Conservation (phyloP, 768 basidiomycete species). For the Hydnum rufescens region DNA sequence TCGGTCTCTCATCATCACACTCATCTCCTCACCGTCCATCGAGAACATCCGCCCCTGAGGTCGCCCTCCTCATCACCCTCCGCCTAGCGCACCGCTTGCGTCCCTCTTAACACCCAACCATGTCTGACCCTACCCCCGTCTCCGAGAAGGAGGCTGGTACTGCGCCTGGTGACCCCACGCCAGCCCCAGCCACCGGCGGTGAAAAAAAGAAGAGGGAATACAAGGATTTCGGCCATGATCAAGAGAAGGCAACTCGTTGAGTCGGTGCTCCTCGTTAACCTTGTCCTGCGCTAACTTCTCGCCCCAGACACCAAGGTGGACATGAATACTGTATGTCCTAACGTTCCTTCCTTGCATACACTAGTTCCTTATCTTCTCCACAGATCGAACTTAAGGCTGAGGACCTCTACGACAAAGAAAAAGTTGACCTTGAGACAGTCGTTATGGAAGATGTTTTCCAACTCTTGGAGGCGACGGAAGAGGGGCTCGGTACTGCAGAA, state of each 20-base stretch:
- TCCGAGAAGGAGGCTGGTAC: neutral
- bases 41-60: too few relatives aligned
- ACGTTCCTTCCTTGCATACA: neutral
- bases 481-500: constrained; percentile 58
- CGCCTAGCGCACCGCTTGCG: neutral
- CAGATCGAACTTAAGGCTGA: constrained; percentile 80
- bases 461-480: constrained; percentile 75
- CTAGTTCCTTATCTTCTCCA: neutral
- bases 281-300: neutral
- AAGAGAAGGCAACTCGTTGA: constrained; percentile 42
- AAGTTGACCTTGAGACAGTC: constrained; percentile 95
- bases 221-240: constrained; percentile 66
- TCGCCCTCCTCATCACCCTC: neutral
- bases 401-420: constrained; percentile 94
- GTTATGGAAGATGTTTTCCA: constrained; percentile 94
- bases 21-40: neutral
- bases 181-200: neutral
- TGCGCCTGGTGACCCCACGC: neutral
- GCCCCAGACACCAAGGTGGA: constrained; percentile 62
- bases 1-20: neutral
- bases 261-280: neutral
- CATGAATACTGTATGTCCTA: constrained; percentile 42
- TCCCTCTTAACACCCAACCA: neutral
- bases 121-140: neutral
- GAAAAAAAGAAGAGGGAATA: constrained; percentile 59